Evolutionary conservation across 2,329 filamentous ascomycete species (phyloP).

Genomic region (Nannizziopsis barbatae): DNA sequence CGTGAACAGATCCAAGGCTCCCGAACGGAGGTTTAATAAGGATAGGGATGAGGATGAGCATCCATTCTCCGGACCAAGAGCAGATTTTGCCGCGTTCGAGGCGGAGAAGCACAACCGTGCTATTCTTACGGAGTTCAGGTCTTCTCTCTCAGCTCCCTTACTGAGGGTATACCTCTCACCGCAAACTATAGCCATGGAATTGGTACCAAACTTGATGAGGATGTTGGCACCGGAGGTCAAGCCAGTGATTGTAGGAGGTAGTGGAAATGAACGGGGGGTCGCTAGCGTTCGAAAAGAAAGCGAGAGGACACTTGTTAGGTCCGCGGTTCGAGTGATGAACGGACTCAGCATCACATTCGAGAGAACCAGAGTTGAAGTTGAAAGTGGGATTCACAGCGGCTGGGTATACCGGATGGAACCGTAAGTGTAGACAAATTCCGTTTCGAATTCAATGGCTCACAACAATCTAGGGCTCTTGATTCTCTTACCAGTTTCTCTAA

Average conservation of each 20-base stretch:
- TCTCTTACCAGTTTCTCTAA: constrained; percentile 55
- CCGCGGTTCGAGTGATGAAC: constrained; percentile 71
- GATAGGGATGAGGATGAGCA: constrained; percentile 41
- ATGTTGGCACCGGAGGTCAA: constrained; percentile 84
- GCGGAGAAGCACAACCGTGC: constrained; percentile 66
- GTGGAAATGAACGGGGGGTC: constrained; percentile 52
- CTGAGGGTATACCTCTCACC: constrained; percentile 67
- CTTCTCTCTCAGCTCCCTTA: constrained; percentile 58
- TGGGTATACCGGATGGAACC: constrained; percentile 95
- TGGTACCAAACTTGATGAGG: constrained; percentile 71
- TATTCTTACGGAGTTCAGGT: constrained; percentile 61
- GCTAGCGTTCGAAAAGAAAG: constrained; percentile 80
- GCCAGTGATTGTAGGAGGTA: constrained; percentile 70
- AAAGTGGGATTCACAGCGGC: constrained; percentile 48
- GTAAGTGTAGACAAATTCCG: constrained; percentile 41
- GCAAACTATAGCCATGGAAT: constrained; percentile 66
- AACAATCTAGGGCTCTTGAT: constrained; percentile 52
- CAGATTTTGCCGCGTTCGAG: constrained; percentile 72
- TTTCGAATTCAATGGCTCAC: constrained; percentile 23
- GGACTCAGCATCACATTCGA: constrained; percentile 73
- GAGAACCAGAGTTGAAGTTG: constrained; percentile 64
- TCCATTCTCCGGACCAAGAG: constrained; percentile 71
- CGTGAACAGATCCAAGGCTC: constrained; percentile 46
- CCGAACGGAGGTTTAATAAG: constrained; percentile 29
- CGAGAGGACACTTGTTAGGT: constrained; percentile 68